A percentile compares a stretch with the other conserved stretches of the same genome.
Evolutionary conservation across 2,329 filamentous ascomycete genomes (phyloP).

Genomic region (Ilyonectria destructans): DNA sequence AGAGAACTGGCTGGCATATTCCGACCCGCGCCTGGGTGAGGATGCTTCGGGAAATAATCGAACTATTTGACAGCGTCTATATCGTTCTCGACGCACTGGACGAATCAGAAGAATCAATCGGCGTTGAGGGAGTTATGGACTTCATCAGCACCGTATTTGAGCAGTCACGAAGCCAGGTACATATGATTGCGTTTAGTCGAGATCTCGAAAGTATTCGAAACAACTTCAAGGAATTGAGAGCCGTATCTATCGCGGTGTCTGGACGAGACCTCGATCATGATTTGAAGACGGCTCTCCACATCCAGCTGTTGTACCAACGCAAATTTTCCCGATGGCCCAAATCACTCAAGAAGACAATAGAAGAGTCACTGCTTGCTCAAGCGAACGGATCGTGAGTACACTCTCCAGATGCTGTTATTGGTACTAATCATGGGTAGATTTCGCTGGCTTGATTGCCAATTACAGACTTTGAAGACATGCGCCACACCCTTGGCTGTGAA

Average conservation of each 20-base stretch:
- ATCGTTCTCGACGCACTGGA: not conserved
- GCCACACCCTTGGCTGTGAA: no score
- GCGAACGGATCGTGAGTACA: no score
- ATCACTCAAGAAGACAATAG: no score
- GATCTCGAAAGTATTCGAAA: not conserved
- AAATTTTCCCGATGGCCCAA: no score
- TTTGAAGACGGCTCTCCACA: not conserved
- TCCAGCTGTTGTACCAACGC: not conserved
- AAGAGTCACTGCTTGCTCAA: no score
- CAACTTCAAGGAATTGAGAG: not conserved
- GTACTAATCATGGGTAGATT: no score
- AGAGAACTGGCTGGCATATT: no score
- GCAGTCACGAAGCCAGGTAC: not conserved
- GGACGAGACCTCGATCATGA: not conserved
- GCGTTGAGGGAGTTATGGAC: not conserved
- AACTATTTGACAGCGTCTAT: not conserved
- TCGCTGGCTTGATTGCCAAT: no score
- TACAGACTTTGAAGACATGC: no score
- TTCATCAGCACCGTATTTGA: not conserved
- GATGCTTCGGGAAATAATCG: not conserved
- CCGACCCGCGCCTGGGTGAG: not conserved
- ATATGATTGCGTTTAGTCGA: not conserved
- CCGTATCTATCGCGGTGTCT: not conserved
- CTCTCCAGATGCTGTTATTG: no score
- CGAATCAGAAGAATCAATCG: conserved; percentile 1